Conservation (phyloP, 768 basidiomycete genomes). For the Phylloporus sp. region DNA sequence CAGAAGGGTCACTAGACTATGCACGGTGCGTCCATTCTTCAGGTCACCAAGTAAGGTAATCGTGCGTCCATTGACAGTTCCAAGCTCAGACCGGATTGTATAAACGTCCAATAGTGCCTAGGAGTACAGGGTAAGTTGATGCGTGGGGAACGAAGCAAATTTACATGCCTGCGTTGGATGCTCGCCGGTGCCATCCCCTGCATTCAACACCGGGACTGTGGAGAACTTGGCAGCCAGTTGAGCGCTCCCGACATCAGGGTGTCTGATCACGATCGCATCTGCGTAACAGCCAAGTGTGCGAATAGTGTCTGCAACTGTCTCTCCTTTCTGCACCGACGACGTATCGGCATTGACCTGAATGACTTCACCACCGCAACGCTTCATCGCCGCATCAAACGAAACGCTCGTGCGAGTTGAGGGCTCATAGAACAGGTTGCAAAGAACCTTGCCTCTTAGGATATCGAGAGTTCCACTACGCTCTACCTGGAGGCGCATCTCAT, state of each 20-base stretch:
- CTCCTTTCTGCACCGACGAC: constrained; percentile 92
- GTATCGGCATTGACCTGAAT: constrained; percentile 76
- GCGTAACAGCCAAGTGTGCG: constrained; percentile 93
- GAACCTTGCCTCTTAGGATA: constrained; percentile 84
- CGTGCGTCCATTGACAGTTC: constrained; percentile 94
- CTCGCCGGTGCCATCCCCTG: constrained; percentile 95
- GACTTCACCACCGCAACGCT: constrained; percentile 93
- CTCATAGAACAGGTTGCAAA: constrained; percentile 94
- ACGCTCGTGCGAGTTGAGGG: constrained; percentile 93
- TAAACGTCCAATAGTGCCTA: constrained; percentile 85
- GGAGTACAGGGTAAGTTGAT: constrained; percentile 5
- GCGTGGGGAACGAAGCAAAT: not conserved
- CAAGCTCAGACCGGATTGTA: constrained; percentile 96
- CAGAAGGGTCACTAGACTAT: constrained; percentile 89
- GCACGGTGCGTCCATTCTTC: constrained; percentile 97
- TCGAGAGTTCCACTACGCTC: constrained; percentile 88
- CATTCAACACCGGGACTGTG: constrained; percentile 93
- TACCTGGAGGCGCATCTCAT: constrained; percentile 95
- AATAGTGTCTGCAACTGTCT: constrained; percentile 88
- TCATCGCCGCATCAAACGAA: constrained; percentile 99
- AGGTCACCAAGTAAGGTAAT: constrained; percentile 92
- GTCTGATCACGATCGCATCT: constrained; percentile 91
- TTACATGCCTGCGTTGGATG: constrained; percentile 87
- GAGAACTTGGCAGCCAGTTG: constrained; percentile 95
- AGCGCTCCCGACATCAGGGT: constrained; percentile 92